phyloP scores from a whole-genome alignment of 805 yeast genomes.

The Lachancea kluyveri region DNA sequence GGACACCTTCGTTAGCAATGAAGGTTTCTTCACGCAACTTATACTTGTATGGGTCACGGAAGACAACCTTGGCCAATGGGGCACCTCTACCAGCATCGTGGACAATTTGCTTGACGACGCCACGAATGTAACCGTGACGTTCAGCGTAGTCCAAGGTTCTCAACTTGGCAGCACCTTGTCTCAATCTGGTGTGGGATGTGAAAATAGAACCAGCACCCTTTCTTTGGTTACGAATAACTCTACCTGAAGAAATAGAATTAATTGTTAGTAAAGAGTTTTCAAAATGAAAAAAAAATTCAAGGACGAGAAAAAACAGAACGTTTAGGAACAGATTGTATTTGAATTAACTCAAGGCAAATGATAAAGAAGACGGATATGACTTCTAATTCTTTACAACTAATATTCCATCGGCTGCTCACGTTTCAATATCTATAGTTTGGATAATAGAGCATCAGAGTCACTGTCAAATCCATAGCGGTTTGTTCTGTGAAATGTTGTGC shows the following conservation, averaged over 20 bases:
- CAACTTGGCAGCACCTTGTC: constrained; percentile 99
- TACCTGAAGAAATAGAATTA: constrained; percentile 48
- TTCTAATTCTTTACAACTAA: too few species aligned
- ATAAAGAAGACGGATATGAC: too few species aligned
- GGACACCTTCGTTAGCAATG: constrained; percentile 99
- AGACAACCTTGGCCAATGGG: constrained; percentile 97
- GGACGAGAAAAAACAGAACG: too few species aligned
- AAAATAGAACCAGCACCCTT: constrained; percentile 99
- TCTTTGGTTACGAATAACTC: constrained; percentile 99
- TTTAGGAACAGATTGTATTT: too few species aligned
- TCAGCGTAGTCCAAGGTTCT: constrained; percentile 99
- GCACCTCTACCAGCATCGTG: constrained; percentile 99
- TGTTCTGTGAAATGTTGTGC: too few species aligned
- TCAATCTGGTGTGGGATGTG: constrained; percentile 99
- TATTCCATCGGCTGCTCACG: too few species aligned
- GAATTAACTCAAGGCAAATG: too few species aligned
- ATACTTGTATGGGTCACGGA: constrained; percentile 99
- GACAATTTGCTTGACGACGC: constrained; percentile 96
- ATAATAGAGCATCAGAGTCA: too few species aligned
- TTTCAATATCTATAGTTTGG: too few species aligned
- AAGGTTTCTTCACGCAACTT: constrained; percentile 96
- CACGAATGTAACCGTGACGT: constrained; percentile 99
- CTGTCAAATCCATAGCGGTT: too few species aligned
- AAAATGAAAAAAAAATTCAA: too few species aligned
- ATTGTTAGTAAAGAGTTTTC: constrained; percentile 21